Evolutionary conservation across 176 grass and related monocot species (phyloP), one percentile per base, ranked within the genome.

Genomic region (Dactylis glomerata): DNA sequence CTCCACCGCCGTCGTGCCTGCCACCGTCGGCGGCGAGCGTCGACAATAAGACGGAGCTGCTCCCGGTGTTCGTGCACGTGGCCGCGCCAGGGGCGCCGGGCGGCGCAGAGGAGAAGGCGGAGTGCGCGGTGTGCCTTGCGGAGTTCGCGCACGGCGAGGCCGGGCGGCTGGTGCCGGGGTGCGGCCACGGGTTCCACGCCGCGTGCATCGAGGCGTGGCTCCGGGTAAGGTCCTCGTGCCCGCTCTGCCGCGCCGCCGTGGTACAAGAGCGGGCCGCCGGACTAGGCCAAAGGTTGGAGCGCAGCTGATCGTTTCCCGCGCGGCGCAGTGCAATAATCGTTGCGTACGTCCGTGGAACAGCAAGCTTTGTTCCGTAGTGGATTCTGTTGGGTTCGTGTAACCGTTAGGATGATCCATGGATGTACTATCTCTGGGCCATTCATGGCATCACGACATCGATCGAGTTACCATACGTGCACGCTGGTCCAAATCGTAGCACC

Each of bases 121-220:
- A 90, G 40, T 92, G 87, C 46, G 91, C 75, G 33, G 87, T 92
- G 75, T 92, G 91, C 82, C 68, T 89, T 6, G 73, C 72, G 10
- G 86, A 85, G 58, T 76, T 88, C 11, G 30, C 37, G 0, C 16
- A 30, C 41, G 59, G 69, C 33, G 80, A 71, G 64, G 54, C 37
- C 8, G 83, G 83, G 32, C 72, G 90, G 57, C 45, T 81, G 34
- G 77, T 89, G 75, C 87, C 87, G 9, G 73, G 46, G 0, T 92
- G 90, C 46, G 75, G 83, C 8, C 90, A 92, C 68, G 77, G 41
- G 38, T 92, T 92, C 82, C 90, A 92, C 81, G 78, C 37, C 1
- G 83, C 68, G 68, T 87, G 83, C 52, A 68, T 92, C 44, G 75
- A 89, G 84, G 79, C 70, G 14, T 92, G 90, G 90, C 40, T 92